Evolutionary conservation across 768 basidiomycete genomes (phyloP), one percentile per base, ranked within the genome.

Genomic region (Tricholoma terreum): DNA sequence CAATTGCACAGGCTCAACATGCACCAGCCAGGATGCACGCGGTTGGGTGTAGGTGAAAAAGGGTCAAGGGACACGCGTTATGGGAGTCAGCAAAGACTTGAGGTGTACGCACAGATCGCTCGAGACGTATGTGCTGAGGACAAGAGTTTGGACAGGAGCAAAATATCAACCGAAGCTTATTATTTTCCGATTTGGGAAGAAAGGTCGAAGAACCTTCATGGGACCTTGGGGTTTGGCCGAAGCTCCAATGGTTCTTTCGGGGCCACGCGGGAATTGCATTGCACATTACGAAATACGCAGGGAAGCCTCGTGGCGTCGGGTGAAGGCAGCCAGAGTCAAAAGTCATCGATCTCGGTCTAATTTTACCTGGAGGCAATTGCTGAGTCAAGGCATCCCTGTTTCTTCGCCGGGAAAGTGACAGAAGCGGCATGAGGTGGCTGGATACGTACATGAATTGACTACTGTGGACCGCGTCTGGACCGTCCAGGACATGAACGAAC

Each of bases 1-100:
- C 63, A 56, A 61, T 66, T 63, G 64, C 60, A 68, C 69, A 78
- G 79, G 73, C 75, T 74, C 74, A 69, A 75, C 80, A 80, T 81
- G 80, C 76, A 79, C 61, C 60, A 62, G 62, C 57, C 64, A 68
- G 67, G 66, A 68, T 64, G 50, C 80, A 82, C 81, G 82, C 76
- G 82, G 82, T 73, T 67, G 68, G 67, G 73, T 71, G 70, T 72
- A 71, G 74, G 72, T 70, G 54, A 60, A 63, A 62, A 67, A 69
- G 73, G 74, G 67, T 61, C 60, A 50, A 56, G 58, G 52, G 62
- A 57, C 59, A 70, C 67, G 74, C 69, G 73, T 74, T 70, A 71
- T 62, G 61, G 22, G 63, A 63, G 66, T 64, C 58, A 61, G 38
- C 50, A 34, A 21, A 57, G 55, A 56, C 40, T 49, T 63, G 61